Evolutionary conservation across 2,329 filamentous ascomycete species (phyloP), one percentile per base, ranked within the genome.

Genomic region (Ustulina deusta): DNA sequence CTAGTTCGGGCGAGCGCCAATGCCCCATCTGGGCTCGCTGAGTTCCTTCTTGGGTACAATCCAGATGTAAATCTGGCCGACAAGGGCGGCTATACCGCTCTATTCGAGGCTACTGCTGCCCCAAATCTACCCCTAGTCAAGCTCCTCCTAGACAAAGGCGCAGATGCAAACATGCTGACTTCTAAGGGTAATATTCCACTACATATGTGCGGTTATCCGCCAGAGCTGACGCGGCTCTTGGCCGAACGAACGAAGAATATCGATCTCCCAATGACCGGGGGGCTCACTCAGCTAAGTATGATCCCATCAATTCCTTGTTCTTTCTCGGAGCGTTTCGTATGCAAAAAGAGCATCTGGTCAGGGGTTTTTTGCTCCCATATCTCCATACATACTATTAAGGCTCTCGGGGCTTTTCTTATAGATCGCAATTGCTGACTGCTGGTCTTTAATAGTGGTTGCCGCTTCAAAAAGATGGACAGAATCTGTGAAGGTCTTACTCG

Each of bases 381-480:
- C 10, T 48, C 13, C 44, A 5, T 48, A 48, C 22, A n/a, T 48
- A 48, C 11, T 15, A 25, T 25, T 6, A 46, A 46, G 20, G 9
- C 6, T 13, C 15, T 15, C 15, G 20, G 11, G 11, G 11, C 3
- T 5, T 54, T 2, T 38, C 32, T 6, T 36, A 36, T 15, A 20
- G 10, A 54, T 5, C 3, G 11, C 44, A 10, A 40, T 44, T 32
- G 17, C 58, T 61, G 6, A 52, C 36, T 10, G 2, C 13, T 22
- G 1, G 17, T 32, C 17, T 22, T 10, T 9, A 2, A 17, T n/a
- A 61, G 58, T 62, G 59, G 9, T 34, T 3, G 59, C 49, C 6
- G 59, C 49, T 36, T 62, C 38, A 13, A 62, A 55, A 13, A 49
- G 59, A 34, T 62, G 59, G 59, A 55, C 49, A 36, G 48, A 36